Evolutionary conservation across 371 early-diverging fungal genomes (phyloP), one percentile per base, ranked within the genome.

Genomic region (Haplosporangium sp.): DNA sequence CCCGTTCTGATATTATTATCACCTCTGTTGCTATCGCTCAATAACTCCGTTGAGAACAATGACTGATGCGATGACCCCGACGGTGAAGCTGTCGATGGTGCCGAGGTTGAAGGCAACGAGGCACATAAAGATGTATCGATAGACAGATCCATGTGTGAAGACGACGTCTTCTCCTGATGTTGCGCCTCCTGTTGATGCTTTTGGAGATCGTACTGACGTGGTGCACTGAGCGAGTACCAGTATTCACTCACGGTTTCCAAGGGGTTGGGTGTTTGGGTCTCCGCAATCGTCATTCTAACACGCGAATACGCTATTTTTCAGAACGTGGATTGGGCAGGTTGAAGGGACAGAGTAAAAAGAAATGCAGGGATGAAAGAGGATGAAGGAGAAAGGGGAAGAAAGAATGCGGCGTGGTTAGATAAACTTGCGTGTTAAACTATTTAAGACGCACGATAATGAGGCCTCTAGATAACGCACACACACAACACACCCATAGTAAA

Each of bases 221-320:
- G 65, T 13, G 62, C 16, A 18, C 76, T 55, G 8, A 69, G 47
- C 2, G 76, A 69, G 38, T 65, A 42, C 76, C 70, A 69, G 43
- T 75, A 69, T 1, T 70, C 70, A 5, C 45, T 62, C 70, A 70
- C 70, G 6, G 76, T 64, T 20, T 69, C 70, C 6, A 74, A 23
- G 6, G 69, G 58, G 1, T 65, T 72, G 36, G 60, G 12, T 9
- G 64, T 23, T 11, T 65, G 70, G 6, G 67, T 59, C 41, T 76
- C 64, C 7, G 55, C 67, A 18, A 70, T 59, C 14, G 59, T 66
- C 36, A 65, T 70, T n/a, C 62, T 65, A 16, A 76, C 71, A 50
- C 70, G 70, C 36, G 71, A 67, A 54, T 70, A 67, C 13, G 71
- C 77, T 76, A 59, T n/a, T 29, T 12, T 6, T 40, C 29, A 36